Conservation (phyloP, 1,284 basidiomycete genomes). For the Apiotrichum sp. region DNA sequence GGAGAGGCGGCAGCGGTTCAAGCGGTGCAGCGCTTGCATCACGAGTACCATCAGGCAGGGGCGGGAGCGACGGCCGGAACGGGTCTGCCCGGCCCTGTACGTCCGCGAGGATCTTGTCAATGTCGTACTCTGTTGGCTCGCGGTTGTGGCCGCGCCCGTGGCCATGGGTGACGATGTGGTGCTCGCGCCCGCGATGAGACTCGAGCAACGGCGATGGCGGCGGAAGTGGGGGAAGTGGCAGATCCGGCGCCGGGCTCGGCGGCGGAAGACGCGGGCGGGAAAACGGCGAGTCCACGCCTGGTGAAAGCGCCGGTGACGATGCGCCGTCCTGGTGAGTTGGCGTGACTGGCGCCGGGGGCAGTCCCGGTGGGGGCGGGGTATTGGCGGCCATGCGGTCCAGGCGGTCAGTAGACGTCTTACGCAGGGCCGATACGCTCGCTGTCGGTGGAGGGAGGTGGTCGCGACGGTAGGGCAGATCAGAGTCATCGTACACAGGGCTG, state of each 20-base stretch:
- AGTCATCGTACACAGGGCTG: neutral
- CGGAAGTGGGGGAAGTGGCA: slow-evolving; percentile 4
- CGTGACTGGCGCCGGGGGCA: neutral
- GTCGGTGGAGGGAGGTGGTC: neutral
- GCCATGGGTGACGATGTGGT: neutral
- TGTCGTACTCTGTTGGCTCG: slow-evolving; percentile 6
- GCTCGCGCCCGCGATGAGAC: neutral
- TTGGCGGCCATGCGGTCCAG: neutral
- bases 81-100: neutral
- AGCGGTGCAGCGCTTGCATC: neutral
- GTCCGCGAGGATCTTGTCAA: slow-evolving; percentile 7
- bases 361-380: neutral
- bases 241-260: slow-evolving; percentile 6
- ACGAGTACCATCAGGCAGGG: neutral
- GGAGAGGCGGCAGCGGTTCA: neutral
- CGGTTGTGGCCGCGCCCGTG: neutral
- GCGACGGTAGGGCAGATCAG: neutral
- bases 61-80: neutral
- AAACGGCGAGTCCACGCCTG: no score
- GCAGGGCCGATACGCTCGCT: neutral
- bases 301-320: no score
- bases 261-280: neutral
- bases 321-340: no score
- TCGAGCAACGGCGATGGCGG: neutral
- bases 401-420: neutral